These are phyloP conservation scores for Achaetomiella virescens DNA, from an alignment of 495 filamentous ascomycete genomes.

Conservation along the genomic window DNA sequence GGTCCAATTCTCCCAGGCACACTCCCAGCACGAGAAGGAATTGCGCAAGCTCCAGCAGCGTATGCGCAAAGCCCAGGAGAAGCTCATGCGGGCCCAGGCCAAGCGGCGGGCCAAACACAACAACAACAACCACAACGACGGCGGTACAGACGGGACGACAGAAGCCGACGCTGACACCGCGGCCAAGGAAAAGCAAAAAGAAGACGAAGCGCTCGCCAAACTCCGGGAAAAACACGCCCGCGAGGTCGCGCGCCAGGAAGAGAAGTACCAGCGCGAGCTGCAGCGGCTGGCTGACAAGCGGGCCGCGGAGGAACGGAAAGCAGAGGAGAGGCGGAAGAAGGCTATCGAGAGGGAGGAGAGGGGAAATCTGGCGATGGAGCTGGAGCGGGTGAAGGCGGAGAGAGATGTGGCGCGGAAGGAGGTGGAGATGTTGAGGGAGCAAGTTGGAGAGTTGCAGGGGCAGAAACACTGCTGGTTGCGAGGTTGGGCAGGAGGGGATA, in stretches of 20 bases:
- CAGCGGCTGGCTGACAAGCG: constrained; percentile 59
- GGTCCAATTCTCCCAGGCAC: constrained; percentile 21
- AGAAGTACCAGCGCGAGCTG: constrained; percentile 58
- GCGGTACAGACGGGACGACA: neutral
- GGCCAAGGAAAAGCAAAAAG: constrained; percentile 26
- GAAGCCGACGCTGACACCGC: neutral
- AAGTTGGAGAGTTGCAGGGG: constrained; percentile 57
- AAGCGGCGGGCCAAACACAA: constrained; percentile 35
- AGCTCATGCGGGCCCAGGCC: constrained; percentile 51
- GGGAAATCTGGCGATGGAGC: constrained; percentile 38
- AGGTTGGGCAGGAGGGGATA: constrained; percentile 35
- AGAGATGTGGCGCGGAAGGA: constrained; percentile 52
- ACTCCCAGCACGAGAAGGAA: constrained; percentile 59
- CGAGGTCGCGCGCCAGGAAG: constrained; percentile 56
- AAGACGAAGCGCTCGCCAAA: constrained; percentile 43
- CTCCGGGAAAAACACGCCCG: constrained; percentile 53
- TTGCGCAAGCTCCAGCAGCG: constrained; percentile 67
- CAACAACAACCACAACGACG: constrained; percentile 25
- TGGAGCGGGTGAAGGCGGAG: constrained; percentile 49
- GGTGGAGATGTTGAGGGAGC: constrained; percentile 54
- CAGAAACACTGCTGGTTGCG: constrained; percentile 58
- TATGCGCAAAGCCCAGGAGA: constrained; percentile 62
- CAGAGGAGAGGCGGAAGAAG: constrained; percentile 51
- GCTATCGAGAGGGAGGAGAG: constrained; percentile 50
- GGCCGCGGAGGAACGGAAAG: constrained; percentile 52